Base-by-base conservation (phyloP, 352 stramenopile genomes). In the Aphanomyces euteiches region DNA sequence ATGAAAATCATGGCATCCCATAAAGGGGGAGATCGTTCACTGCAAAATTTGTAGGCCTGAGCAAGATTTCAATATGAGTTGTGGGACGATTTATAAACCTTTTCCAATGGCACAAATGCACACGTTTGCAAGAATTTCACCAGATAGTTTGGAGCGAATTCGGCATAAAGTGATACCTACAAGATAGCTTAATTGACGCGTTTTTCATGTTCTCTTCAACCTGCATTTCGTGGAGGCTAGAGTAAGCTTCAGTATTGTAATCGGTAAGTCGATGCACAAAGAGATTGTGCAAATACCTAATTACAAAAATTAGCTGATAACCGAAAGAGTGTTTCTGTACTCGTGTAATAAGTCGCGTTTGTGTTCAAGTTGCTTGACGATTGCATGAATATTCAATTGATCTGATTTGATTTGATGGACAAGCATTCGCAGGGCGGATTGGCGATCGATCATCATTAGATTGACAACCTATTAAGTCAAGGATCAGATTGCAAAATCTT, bases 1-100 rank as follows among this genome's bases (percentile, higher is more conserved):
- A 92, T 90, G 73, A 92, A 94, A 67, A 94, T 92, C 87, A 94
- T 94, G 12, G 87, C 83, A 57, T 92, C 84, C 84, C 84, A 94
- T 1, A 92, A 72, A 21, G 87, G 87, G 47, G 87, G 86, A 39
- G 47, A 78, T 10, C 83, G 87, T 19, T 90, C 81, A 39, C 78
- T 88, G 66, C 87, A 94, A 73, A 90, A 92, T 68, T 85, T 82
- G 72, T 83, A 94, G 7, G 84, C 84, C 84, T 93, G 37, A 21
- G 56, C 67, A 65, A 21, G 56, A 47, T 43, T 54, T 56, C 64
- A 38, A 57, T 53, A 53, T 65, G 59, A 54, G 21, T 37, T 19
- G n/a, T 38, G 6, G 36, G 28, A 28, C 65, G 13, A 19, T 40
- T 38, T 67, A 56, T 58, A 5, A 36, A 91, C 85, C 82, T 92